These are phyloP conservation scores for Chaetomiaceae sp. DNA, from an alignment of 2,329 filamentous ascomycete genomes.

Conservation along the genomic window DNA sequence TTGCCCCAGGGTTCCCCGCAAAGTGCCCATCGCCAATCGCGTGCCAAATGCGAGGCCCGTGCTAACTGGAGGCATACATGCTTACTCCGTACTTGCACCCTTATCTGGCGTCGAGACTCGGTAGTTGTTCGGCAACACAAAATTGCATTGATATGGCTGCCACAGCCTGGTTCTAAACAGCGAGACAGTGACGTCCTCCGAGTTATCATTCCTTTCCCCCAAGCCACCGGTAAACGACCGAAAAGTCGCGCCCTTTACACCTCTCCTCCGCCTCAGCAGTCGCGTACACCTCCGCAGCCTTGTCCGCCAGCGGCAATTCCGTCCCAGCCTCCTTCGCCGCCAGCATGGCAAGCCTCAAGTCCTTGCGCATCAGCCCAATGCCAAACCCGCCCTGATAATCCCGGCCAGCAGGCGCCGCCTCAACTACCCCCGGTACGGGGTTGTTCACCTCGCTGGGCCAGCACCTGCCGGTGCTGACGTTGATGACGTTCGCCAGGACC, in stretches of 20 bases:
- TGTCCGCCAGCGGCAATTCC: slow-evolving; percentile 56
- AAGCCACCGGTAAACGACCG: slow-evolving; percentile 70
- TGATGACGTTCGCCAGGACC: slow-evolving; percentile 78
- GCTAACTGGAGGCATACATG: too few relatives aligned
- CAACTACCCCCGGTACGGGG: slow-evolving; percentile 78
- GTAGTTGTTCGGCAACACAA: too few relatives aligned
- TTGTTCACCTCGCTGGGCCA: slow-evolving; percentile 98
- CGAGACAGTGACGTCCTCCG: too few relatives aligned
- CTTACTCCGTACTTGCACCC: too few relatives aligned
- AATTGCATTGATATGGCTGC: too few relatives aligned
- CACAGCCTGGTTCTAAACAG: too few relatives aligned
- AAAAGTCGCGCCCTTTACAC: slow-evolving; percentile 70
- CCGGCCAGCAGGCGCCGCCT: slow-evolving; percentile 65
- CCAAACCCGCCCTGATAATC: slow-evolving; percentile 76
- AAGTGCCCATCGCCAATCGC: too few relatives aligned
- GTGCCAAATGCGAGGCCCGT: too few relatives aligned
- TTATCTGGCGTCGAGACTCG: too few relatives aligned
- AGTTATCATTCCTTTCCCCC: slow-evolving; percentile 43
- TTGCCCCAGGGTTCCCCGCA: too few relatives aligned
- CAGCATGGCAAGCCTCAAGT: slow-evolving; percentile 65
- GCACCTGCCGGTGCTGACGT: slow-evolving; percentile 86
- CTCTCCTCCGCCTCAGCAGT: slow-evolving; percentile 53
- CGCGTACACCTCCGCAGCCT: slow-evolving; percentile 62
- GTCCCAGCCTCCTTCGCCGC: slow-evolving; percentile 64
- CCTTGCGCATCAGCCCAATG: slow-evolving; percentile 73